These are phyloP conservation scores for Ophiognomonia clavigignenti-juglandacearum DNA, from an alignment of 2,329 filamentous ascomycete genomes.

Conservation along the genomic window DNA sequence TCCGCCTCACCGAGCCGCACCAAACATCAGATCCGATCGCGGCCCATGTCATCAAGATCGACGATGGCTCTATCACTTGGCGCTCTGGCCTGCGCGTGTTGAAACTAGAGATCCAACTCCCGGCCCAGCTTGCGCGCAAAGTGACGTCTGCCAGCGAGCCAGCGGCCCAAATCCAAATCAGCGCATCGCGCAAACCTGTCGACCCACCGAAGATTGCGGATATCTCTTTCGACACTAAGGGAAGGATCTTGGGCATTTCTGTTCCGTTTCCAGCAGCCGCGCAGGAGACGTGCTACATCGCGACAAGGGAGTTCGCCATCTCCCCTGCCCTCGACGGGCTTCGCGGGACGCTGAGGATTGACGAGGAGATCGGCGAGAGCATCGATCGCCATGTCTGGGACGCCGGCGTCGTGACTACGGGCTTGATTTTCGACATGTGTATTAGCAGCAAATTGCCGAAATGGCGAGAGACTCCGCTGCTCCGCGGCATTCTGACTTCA, in stretches of 20 bases:
- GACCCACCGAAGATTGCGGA: slow-evolving; percentile 19
- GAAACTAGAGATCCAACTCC: slow-evolving; percentile 28
- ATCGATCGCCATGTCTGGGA: slow-evolving; percentile 59
- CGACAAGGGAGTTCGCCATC: slow-evolving; percentile 27
- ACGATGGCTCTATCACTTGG: slow-evolving; percentile 21
- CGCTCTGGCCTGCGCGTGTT: slow-evolving; percentile 29
- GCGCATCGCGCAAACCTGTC: slow-evolving; percentile 11
- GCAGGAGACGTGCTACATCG: slow-evolving; percentile 19
- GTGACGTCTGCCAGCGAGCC: neutral
- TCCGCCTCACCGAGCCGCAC: neutral
- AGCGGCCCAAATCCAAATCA: slow-evolving; percentile 21
- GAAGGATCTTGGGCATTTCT: slow-evolving; percentile 41
- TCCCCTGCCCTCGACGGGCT: slow-evolving; percentile 28
- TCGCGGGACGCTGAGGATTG: slow-evolving; percentile 24
- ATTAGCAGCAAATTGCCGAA: neutral
- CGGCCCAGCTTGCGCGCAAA: slow-evolving; percentile 8
- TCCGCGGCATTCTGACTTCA: slow-evolving; percentile 26
- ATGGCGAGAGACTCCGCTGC: slow-evolving; percentile 15
- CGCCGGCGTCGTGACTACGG: slow-evolving; percentile 44
- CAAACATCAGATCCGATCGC: slow-evolving; percentile 1
- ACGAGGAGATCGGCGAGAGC: slow-evolving; percentile 55
- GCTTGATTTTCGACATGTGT: slow-evolving; percentile 20
- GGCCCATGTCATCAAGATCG: neutral
- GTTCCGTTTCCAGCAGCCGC: slow-evolving; percentile 24
- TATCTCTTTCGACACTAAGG: slow-evolving; percentile 22